Conservation (phyloP, 2,329 filamentous ascomycete species). For the Aspergillus quadricinctus region DNA sequence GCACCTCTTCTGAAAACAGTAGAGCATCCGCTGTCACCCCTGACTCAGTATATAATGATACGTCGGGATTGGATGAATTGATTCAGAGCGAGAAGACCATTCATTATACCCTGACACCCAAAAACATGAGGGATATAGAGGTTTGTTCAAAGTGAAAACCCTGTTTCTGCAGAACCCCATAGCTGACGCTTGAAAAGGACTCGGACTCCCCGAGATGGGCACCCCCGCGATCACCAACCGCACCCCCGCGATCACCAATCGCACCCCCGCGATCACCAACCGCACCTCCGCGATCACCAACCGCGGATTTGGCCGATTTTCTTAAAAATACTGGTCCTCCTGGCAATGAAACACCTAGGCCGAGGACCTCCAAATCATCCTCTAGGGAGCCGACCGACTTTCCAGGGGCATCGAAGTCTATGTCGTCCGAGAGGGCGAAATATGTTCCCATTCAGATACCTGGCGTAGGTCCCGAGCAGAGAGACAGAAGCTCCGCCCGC, state of each 20-base stretch:
- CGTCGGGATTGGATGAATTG: conserved; percentile 70
- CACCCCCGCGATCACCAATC: conserved; percentile 30
- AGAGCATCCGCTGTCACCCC: conserved; percentile 23
- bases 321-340: conserved; percentile 34
- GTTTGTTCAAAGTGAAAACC: conserved; percentile 44
- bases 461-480: conserved; percentile 14
- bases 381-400: conserved; percentile 14
- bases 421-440: conserved; percentile 21
- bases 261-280: conserved; percentile 31
- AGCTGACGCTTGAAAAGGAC: conserved; percentile 17
- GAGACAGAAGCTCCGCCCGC: conserved; percentile 16
- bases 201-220: conserved; percentile 29
- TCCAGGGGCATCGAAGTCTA: conserved; percentile 16
- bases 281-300: conserved; percentile 28
- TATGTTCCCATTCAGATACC: conserved; percentile 20
- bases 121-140: conserved; percentile 72
- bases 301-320: conserved; percentile 36
- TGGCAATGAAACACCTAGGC: conserved; percentile 18
- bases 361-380: conserved; percentile 18
- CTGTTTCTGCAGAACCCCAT: neutral
- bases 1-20: conserved; percentile 36
- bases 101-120: conserved; percentile 75
- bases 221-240: conserved; percentile 29
- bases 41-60: conserved; percentile 46
- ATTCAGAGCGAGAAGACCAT: conserved; percentile 80